These are phyloP conservation scores for Calonectria ilicicola DNA, from an alignment of 2,329 filamentous ascomycete genomes.

Conservation along the genomic window DNA sequence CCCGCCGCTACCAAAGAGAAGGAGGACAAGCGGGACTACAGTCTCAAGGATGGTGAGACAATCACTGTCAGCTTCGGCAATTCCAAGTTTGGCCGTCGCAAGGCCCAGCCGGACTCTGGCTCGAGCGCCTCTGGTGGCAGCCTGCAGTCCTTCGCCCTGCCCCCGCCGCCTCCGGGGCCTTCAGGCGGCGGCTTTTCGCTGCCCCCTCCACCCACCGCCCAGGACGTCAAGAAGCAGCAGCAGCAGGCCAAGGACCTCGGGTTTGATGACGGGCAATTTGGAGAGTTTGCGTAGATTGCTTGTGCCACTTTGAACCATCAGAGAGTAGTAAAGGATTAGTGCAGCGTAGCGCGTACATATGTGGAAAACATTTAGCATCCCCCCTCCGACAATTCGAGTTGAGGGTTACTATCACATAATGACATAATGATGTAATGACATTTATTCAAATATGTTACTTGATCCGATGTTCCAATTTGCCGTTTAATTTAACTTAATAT, in stretches of 20 bases:
- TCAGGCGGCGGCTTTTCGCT: slow-evolving; percentile 61
- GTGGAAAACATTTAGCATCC: slow-evolving; percentile 10
- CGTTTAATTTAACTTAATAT: background rate
- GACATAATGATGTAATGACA: slow-evolving; percentile 24
- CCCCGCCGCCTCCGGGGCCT: slow-evolving; percentile 71
- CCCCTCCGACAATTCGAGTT: slow-evolving; percentile 1
- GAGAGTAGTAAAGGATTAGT: slow-evolving; percentile 14
- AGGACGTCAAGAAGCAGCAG: slow-evolving; percentile 69
- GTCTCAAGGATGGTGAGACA: slow-evolving; percentile 89
- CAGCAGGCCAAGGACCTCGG: slow-evolving; percentile 74
- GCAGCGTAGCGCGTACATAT: slow-evolving; percentile 21
- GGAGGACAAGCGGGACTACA: slow-evolving; percentile 72
- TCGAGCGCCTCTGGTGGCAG: slow-evolving; percentile 40
- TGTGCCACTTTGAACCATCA: background rate
- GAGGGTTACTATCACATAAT: slow-evolving; percentile 15
- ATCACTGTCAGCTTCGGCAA: slow-evolving; percentile 83
- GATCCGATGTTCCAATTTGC: background rate
- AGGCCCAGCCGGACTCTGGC: slow-evolving; percentile 46
- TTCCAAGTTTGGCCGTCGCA: slow-evolving; percentile 63
- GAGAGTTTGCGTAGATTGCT: slow-evolving; percentile 74
- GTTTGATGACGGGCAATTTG: slow-evolving; percentile 90
- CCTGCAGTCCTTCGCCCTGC: slow-evolving; percentile 75
- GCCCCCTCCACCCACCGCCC: slow-evolving; percentile 75
- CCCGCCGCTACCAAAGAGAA: slow-evolving; percentile 50
- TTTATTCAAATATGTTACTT: background rate